phyloP scores from a whole-genome alignment of 805 yeast species.

The Metschnikowia baotianmanensis region DNA sequence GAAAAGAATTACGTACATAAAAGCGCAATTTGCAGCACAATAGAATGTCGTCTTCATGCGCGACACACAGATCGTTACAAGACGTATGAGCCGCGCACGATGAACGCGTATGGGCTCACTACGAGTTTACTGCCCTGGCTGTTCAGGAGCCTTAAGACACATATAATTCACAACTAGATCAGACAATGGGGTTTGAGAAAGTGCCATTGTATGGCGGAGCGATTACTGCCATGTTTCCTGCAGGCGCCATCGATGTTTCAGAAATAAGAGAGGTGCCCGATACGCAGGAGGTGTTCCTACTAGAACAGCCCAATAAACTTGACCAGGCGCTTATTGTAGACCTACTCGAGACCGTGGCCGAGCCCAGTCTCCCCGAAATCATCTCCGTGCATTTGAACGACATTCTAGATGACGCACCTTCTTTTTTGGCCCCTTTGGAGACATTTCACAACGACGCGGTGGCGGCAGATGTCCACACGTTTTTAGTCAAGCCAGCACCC shows the following conservation, averaged over 20 bases:
- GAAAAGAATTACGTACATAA: too few relatives aligned
- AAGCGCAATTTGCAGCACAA: too few relatives aligned
- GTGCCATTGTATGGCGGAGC: constrained; percentile 65
- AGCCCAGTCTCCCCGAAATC: constrained; percentile 38
- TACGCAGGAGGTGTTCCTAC: constrained; percentile 84
- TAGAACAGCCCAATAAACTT: constrained; percentile 29
- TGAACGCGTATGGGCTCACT: too few relatives aligned
- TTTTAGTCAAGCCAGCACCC: constrained; percentile 17
- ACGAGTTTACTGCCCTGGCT: neutral
- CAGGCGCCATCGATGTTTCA: constrained; percentile 71
- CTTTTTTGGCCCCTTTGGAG: constrained; percentile 19
- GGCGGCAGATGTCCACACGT: constrained; percentile 17
- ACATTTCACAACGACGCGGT: constrained; percentile 9
- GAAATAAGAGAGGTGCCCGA: constrained; percentile 82
- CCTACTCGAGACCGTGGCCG: constrained; percentile 51
- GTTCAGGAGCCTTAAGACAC: neutral
- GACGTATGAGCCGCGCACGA: neutral
- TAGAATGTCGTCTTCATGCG: too few relatives aligned
- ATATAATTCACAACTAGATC: constrained; percentile 5
- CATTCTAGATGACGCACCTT: constrained; percentile 34
- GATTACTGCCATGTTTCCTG: constrained; percentile 56
- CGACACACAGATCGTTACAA: too few relatives aligned
- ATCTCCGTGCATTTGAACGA: constrained; percentile 56
- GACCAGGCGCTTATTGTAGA: constrained; percentile 66
- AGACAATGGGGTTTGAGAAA: neutral